Evolutionary conservation across 2,329 filamentous ascomycete species (phyloP).

Genomic region (Hypoxylon sp.): DNA sequence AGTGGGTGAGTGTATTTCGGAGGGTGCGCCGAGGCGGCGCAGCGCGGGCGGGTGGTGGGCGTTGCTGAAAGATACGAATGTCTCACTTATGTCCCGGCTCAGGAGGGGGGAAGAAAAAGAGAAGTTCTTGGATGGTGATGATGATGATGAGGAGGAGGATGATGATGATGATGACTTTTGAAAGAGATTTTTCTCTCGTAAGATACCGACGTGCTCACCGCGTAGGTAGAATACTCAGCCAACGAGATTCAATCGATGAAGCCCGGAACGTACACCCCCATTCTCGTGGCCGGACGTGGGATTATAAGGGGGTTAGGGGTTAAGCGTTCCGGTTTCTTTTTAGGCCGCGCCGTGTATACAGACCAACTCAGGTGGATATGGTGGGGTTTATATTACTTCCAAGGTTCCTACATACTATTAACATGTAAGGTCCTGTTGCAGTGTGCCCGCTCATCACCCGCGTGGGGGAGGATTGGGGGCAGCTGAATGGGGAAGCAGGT

Average conservation of each 20-base stretch:
- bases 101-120: no score
- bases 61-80: no score
- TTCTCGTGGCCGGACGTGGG: constrained; percentile 8
- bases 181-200: background rate
- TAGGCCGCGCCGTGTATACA: background rate
- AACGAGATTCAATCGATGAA: background rate
- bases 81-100: constrained; percentile 25
- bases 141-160: background rate
- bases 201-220: background rate
- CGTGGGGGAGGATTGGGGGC: constrained; percentile 29
- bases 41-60: no score
- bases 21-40: constrained; percentile 29
- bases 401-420: constrained; percentile 10
- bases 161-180: background rate
- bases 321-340: constrained; percentile 2
- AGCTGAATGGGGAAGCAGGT: constrained; percentile 14
- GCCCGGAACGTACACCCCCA: background rate
- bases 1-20: constrained; percentile 1
- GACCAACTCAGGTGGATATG: constrained; percentile 13
- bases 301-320: constrained; percentile 13
- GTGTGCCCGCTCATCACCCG: constrained; percentile 25
- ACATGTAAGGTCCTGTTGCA: constrained; percentile 28
- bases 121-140: constrained; percentile 1
- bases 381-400: constrained; percentile 21
- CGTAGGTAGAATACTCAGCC: background rate